Evolutionary conservation across 352 stramenopile species (phyloP), one percentile per base, ranked within the genome.

Genomic region (Phytophthora lateralis): DNA sequence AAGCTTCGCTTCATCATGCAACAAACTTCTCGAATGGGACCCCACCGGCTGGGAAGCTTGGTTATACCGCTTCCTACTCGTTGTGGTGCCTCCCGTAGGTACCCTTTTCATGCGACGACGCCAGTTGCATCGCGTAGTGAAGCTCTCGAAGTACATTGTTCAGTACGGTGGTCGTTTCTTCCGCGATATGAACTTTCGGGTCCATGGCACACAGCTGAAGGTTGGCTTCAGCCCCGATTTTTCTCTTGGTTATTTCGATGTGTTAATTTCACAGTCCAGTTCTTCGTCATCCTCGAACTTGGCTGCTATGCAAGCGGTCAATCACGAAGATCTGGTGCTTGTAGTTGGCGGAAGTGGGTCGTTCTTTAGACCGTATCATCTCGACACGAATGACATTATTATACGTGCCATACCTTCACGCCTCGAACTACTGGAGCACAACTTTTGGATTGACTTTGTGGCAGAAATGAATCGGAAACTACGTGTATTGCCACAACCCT

Each of bases 361-460:
- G 4, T 94, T 94, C 59, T 91, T 91, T 41, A 74, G 80, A 7
- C 87, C 87, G 34, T 94, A 85, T 45, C 71, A 92, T 47, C 66
- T 96, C 1, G 87, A 96, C 55, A 91, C 85, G 17, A 96, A 94
- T 63, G 87, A 96, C 45, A 83, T 89, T 11, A 69, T 90, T 32
- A 76, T 96, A 10, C 85, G 87, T 4, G 80, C 84, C 2, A 79
- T 94, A 21, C 85, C 87, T 15, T 80, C 78, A 9, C 76, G 74
- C 2, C 64, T 96, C 7, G 71, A 85, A 45, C 61, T 94, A 9
- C 47, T 96, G 29, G 73, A 93, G 20, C 81, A 96, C 42, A 73
- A 78, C 42, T 92, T 91, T 45, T 96, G 87, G 87, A 90, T 94
- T 57, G 80, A 93, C 44, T 94, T 93, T 58, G 70, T 93, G 12